Evolutionary conservation across 805 yeast genomes (phyloP).

Genomic region (Naumovozyma dairenensis): DNA sequence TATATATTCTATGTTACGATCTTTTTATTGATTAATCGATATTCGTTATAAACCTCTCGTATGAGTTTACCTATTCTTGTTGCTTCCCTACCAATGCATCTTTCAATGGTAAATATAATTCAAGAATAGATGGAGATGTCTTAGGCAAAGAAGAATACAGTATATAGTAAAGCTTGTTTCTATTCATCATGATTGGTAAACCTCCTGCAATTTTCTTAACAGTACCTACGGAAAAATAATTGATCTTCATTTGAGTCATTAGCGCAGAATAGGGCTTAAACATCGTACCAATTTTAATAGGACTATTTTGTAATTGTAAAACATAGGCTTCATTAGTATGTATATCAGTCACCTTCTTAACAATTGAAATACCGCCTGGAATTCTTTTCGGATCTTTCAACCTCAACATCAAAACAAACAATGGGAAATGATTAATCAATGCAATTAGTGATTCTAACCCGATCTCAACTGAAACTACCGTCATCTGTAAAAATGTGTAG

Average conservation of each 20-base stretch:
- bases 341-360: slow-evolving; percentile 2
- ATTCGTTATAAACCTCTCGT: too few relatives aligned
- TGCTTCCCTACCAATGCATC: too few relatives aligned
- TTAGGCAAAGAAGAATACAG: slow-evolving; percentile 46
- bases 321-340: slow-evolving; percentile 8
- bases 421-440: slow-evolving; percentile 71
- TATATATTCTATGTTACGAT: too few relatives aligned
- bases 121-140: slow-evolving; percentile 25
- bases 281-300: slow-evolving; percentile 36
- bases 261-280: slow-evolving; percentile 40
- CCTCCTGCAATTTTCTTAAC: slow-evolving; percentile 37
- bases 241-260: slow-evolving; percentile 31
- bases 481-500: slow-evolving; percentile 53
- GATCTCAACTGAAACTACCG: slow-evolving; percentile 40
- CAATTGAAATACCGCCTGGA: slow-evolving; percentile 45
- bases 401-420: slow-evolving; percentile 71
- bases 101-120: too few relatives aligned
- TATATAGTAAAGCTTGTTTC: slow-evolving; percentile 39
- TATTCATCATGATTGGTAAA: slow-evolving; percentile 33
- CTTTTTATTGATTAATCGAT: too few relatives aligned
- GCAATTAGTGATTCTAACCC: slow-evolving; percentile 51
- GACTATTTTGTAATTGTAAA: slow-evolving; percentile 33
- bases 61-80: too few relatives aligned
- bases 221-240: slow-evolving; percentile 36
- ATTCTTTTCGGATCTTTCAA: slow-evolving; percentile 66